These are phyloP conservation scores for Emergomyces africanus DNA, from an alignment of 2,329 filamentous ascomycete species.

Conservation along the genomic window DNA sequence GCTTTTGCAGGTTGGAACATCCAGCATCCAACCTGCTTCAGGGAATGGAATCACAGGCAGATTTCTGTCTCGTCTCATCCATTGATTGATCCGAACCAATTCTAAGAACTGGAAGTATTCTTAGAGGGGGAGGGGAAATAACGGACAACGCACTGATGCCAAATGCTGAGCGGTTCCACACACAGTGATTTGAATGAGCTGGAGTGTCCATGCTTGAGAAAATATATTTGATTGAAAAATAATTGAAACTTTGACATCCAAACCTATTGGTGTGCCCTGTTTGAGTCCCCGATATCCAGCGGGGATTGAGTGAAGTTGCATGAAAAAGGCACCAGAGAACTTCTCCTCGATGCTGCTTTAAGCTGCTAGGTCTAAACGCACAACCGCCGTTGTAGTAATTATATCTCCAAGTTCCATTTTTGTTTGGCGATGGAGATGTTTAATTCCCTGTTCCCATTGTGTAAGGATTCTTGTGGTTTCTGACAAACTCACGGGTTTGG, in stretches of 20 bases:
- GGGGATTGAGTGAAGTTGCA: no score
- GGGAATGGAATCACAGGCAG: no score
- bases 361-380: neutral
- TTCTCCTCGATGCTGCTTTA: neutral
- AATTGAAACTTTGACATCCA: no score
- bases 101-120: no score
- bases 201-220: neutral
- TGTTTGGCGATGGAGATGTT: no score
- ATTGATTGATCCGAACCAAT: neutral
- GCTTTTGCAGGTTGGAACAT: neutral
- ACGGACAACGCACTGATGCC: no score
- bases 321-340: no score
- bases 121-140: no score
- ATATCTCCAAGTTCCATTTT: no score
- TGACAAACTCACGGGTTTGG: neutral
- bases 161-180: neutral
- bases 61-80: neutral
- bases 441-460: neutral
- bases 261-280: no score
- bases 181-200: neutral
- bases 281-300: no score
- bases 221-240: neutral
- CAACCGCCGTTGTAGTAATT: no score
- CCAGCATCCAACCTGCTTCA: neutral
- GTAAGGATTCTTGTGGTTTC: neutral